Percentiles rank a stretch among this genome's conserved stretches.
phyloP scores from a whole-genome alignment of 2,329 filamentous ascomycete species.

The Mycosphaerelloides madeirae region DNA sequence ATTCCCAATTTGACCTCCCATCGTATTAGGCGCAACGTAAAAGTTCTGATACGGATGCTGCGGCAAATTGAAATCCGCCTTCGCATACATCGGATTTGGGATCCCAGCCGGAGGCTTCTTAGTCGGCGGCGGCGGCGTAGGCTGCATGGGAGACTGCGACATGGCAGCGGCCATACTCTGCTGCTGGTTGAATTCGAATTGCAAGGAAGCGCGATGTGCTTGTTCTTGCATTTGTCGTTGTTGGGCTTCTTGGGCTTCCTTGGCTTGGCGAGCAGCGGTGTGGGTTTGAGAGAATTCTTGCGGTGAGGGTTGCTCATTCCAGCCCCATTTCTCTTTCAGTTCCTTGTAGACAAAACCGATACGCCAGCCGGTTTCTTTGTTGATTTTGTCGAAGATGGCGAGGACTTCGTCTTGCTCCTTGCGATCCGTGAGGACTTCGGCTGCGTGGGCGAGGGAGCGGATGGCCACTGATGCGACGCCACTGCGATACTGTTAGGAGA shows the following conservation, averaged over 20 bases:
- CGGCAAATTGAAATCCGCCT: constrained; percentile 70
- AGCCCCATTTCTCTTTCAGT: constrained; percentile 73
- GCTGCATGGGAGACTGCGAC: constrained; percentile 19
- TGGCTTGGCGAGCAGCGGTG: constrained; percentile 22
- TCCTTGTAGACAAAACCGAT: constrained; percentile 67
- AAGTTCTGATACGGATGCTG: constrained; percentile 78
- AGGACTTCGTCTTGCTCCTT: constrained; percentile 78
- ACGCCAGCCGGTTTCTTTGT: constrained; percentile 72
- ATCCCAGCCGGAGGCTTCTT: constrained; percentile 46
- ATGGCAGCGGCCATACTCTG: constrained; percentile 17
- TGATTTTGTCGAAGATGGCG: constrained; percentile 68
- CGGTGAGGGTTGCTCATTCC: constrained; percentile 48
- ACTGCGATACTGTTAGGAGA: constrained; percentile 31
- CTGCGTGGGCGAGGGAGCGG: constrained; percentile 72
- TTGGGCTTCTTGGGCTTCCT: constrained; percentile 24
- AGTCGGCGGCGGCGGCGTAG: constrained; percentile 28
- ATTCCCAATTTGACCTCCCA: too few relatives aligned
- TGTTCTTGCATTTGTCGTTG: constrained; percentile 29
- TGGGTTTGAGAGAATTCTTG: constrained; percentile 37
- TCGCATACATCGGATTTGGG: constrained; percentile 65
- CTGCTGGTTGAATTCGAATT: constrained; percentile 22
- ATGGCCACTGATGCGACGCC: constrained; percentile 75
- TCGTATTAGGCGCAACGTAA: constrained; percentile 61
- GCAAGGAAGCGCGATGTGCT: constrained; percentile 24
- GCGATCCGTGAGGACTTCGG: constrained; percentile 62